phyloP scores from a whole-genome alignment of 805 yeast genomes.

The Maudiozyma bulderi region DNA sequence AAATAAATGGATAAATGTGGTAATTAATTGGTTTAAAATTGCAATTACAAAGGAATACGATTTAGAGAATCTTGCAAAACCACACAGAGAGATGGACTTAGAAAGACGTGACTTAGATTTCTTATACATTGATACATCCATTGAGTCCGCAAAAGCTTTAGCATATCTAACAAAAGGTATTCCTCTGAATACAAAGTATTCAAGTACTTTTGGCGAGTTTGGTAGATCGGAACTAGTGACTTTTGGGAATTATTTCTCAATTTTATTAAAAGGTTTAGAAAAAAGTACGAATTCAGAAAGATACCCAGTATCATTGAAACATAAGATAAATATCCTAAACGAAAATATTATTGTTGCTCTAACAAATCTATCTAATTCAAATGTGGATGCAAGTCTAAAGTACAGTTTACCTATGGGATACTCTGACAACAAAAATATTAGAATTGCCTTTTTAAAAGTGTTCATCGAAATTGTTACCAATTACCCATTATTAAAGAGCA shows the following conservation, averaged over 20 bases:
- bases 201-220: slow-evolving; percentile 40
- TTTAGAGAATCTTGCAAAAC: slow-evolving; percentile 15
- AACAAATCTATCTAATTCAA: slow-evolving; percentile 57
- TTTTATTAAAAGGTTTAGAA: slow-evolving; percentile 38
- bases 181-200: slow-evolving; percentile 48
- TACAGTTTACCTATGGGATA: slow-evolving; percentile 70
- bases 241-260: slow-evolving; percentile 62
- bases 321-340: slow-evolving; percentile 44
- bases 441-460: slow-evolving; percentile 65
- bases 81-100: slow-evolving; percentile 26
- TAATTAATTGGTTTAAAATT: slow-evolving; percentile 43
- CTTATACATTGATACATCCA: slow-evolving; percentile 44
- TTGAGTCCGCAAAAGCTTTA: slow-evolving; percentile 49
- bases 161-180: slow-evolving; percentile 44
- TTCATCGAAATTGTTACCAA: slow-evolving; percentile 51
- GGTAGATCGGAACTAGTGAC: slow-evolving; percentile 45
- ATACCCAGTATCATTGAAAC: slow-evolving; percentile 31
- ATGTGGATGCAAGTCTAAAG: slow-evolving; percentile 64
- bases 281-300: slow-evolving; percentile 23
- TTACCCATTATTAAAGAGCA: slow-evolving; percentile 11
- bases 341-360: slow-evolving; percentile 56
- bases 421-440: slow-evolving; percentile 50
- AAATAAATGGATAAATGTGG: slow-evolving; percentile 37
- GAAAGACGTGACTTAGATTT: slow-evolving; percentile 35
- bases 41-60: slow-evolving; percentile 35